A percentile compares a stretch with the other conserved stretches of the same genome.
phyloP scores from a whole-genome alignment of 768 basidiomycete genomes.

The Phlegmacium glaucopus region DNA sequence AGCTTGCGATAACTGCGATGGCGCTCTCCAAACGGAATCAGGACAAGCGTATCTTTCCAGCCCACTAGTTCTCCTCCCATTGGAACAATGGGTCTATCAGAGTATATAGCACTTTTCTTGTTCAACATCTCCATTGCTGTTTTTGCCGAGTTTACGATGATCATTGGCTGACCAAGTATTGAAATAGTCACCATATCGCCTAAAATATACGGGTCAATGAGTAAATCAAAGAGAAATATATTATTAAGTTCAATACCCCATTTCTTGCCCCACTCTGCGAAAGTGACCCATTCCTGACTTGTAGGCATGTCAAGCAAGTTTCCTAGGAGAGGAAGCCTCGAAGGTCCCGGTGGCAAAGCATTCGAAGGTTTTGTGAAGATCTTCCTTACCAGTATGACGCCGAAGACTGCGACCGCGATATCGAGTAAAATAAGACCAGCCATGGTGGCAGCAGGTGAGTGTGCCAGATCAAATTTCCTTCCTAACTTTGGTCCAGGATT shows the following conservation, averaged over 20 bases:
- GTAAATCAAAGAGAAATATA: not conserved
- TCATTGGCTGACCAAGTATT: slow-evolving; percentile 41
- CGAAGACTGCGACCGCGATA: slow-evolving; percentile 10
- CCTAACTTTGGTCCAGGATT: too few species aligned
- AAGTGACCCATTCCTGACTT: slow-evolving; percentile 42
- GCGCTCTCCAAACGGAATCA: slow-evolving; percentile 35
- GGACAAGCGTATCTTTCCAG: slow-evolving; percentile 34
- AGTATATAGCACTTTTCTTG: slow-evolving; percentile 49
- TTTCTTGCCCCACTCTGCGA: slow-evolving; percentile 41
- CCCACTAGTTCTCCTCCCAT: slow-evolving; percentile 43
- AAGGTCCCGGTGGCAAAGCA: slow-evolving; percentile 45
- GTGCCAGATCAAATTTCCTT: too few species aligned
- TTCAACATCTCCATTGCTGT: slow-evolving; percentile 48
- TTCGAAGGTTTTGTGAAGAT: slow-evolving; percentile 11
- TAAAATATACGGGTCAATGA: slow-evolving; percentile 10
- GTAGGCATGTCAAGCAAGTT: slow-evolving; percentile 50
- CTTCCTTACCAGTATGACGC: slow-evolving; percentile 15
- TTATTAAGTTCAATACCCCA: slow-evolving; percentile 29
- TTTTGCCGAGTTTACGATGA: slow-evolving; percentile 41
- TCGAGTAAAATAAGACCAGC: slow-evolving; percentile 14
- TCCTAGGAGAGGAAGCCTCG: slow-evolving; percentile 39
- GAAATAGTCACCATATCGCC: slow-evolving; percentile 43
- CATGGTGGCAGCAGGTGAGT: slow-evolving; percentile 4
- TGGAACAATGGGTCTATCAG: slow-evolving; percentile 45
- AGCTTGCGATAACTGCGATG: slow-evolving; percentile 39